Conservation (phyloP, 331 rosid genomes). For the Erythrophleum ivorense region DNA sequence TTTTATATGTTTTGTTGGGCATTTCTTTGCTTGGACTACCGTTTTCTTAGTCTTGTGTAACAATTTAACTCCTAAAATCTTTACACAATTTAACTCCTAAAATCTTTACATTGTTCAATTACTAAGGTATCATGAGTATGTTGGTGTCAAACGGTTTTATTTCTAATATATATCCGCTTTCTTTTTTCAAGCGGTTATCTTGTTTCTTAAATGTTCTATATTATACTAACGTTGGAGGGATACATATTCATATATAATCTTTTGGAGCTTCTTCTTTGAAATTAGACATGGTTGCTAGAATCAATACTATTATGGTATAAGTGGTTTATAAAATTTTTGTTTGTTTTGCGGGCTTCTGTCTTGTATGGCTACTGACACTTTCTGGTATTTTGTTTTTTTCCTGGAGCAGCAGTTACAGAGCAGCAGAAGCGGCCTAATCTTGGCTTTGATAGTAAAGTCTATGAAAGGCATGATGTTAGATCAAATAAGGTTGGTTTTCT, state of each 20-base stretch:
- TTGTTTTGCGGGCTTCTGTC: not conserved
- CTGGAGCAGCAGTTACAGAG: conserved; percentile 64
- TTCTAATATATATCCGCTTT: conserved; percentile 7
- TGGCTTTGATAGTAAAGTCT: conserved; percentile 67
- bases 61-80: conserved; percentile 25
- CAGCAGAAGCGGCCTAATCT: conserved; percentile 78
- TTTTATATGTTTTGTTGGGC: not conserved
- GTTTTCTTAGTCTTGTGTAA: conserved; percentile 2
- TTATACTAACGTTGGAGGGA: not conserved
- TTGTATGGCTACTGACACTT: conserved; percentile 44
- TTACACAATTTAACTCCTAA: no score
- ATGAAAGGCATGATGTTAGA: conserved; percentile 76
- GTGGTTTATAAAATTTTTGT: conserved; percentile 16
- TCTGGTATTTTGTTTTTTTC: conserved; percentile 39
- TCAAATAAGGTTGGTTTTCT: conserved; percentile 70
- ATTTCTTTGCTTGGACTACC: not conserved
- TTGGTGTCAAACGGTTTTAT: conserved; percentile 9
- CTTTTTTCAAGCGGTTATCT: conserved; percentile 18
- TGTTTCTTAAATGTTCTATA: conserved; percentile 35
- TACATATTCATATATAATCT: not conserved
- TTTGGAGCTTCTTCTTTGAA: not conserved
- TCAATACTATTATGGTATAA: not conserved
- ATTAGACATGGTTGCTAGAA: not conserved
- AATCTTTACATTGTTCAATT: not conserved
- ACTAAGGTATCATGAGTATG: conserved; percentile 19